phyloP scores from a whole-genome alignment of 495 filamentous ascomycete genomes.

The Penicillium cataractarum region DNA sequence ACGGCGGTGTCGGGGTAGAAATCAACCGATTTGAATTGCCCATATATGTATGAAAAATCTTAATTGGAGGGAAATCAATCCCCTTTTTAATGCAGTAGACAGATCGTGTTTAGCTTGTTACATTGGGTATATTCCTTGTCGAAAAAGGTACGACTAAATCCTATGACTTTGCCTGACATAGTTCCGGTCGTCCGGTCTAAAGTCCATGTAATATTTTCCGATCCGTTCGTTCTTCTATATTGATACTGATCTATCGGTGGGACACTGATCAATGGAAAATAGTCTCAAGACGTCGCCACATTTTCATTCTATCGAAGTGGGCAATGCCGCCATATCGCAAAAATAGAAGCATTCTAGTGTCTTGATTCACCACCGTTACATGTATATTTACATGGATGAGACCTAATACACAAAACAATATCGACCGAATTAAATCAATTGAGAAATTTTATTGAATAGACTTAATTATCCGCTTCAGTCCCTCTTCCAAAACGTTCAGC shows the following conservation, averaged over 20 bases:
- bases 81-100: too few species aligned
- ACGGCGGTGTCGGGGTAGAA: too few species aligned
- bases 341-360: neutral
- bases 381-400: neutral
- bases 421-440: too few species aligned
- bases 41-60: too few species aligned
- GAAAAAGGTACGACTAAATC: neutral
- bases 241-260: neutral
- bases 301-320: neutral
- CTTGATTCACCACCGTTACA: neutral
- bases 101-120: too few species aligned
- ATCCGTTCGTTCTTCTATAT: neutral
- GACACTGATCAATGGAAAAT: neutral
- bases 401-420: neutral
- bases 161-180: neutral
- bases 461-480: conserved; percentile 12
- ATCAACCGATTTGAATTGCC: too few species aligned
- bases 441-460: neutral
- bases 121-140: too few species aligned
- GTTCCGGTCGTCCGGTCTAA: neutral
- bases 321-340: neutral
- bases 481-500: conserved; percentile 17
- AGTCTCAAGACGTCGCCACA: neutral
- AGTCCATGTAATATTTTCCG: neutral
- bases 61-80: too few species aligned